Evolutionary conservation across 2,329 filamentous ascomycete genomes (phyloP).

Genomic region (Fusarium sp.): DNA sequence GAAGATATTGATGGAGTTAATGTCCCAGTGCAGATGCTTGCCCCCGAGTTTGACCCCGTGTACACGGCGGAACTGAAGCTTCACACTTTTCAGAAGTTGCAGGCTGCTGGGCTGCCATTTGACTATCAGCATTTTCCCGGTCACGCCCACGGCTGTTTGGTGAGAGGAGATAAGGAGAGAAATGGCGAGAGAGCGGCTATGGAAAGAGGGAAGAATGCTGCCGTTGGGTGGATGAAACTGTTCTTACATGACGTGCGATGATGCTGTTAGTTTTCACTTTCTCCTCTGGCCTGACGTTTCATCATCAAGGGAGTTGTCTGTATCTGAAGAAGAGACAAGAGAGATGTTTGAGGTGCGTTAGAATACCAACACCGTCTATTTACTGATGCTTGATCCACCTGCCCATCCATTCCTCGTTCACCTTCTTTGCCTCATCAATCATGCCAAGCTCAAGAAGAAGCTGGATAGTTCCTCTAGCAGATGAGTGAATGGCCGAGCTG

Average conservation of each 20-base stretch:
- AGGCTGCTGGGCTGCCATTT: not conserved
- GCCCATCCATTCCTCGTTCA: constrained; percentile 13
- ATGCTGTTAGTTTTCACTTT: too few relatives aligned
- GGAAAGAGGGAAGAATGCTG: constrained; percentile 49
- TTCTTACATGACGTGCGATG: constrained; percentile 1
- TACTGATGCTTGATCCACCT: constrained; percentile 6
- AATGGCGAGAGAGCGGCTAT: constrained; percentile 54
- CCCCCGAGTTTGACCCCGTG: constrained; percentile 58
- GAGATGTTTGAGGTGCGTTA: not conserved
- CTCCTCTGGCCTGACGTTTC: not conserved
- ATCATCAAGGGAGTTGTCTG: not conserved
- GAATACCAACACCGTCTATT: not conserved
- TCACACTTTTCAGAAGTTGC: constrained; percentile 51
- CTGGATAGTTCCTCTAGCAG: constrained; percentile 68
- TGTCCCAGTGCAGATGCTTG: constrained; percentile 64
- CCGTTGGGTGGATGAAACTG: not conserved
- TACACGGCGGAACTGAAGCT: constrained; percentile 58
- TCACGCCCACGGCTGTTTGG: constrained; percentile 27
- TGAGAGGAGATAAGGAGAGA: constrained; percentile 52
- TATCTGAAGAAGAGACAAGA: not conserved
- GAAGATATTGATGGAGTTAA: constrained; percentile 58
- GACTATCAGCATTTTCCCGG: not conserved
- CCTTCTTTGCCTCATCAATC: constrained; percentile 34
- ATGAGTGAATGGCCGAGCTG: constrained; percentile 75
- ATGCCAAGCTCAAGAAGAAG: constrained; percentile 48